These are phyloP conservation scores for Lanmaoa pseudosensibilis DNA, from an alignment of 768 basidiomycete species.

Conservation along the genomic window DNA sequence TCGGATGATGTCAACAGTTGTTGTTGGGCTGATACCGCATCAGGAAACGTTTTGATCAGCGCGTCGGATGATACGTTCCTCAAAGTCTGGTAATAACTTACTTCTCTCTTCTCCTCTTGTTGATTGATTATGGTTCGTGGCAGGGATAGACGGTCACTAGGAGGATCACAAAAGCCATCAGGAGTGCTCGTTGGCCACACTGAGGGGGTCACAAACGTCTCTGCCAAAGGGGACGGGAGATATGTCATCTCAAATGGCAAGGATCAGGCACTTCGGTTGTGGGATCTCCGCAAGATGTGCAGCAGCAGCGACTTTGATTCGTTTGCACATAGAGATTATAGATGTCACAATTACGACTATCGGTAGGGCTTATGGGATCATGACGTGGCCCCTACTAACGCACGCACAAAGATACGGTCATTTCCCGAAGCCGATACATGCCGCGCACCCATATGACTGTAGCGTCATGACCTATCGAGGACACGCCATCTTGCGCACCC, in stretches of 20 bases:
- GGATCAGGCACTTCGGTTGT: conserved; percentile 87
- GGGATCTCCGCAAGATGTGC: conserved; percentile 94
- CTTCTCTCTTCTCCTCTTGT: not conserved
- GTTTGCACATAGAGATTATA: conserved; percentile 51
- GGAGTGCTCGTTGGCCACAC: conserved; percentile 95
- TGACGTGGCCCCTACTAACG: conserved; percentile 9
- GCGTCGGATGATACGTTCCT: conserved; percentile 93
- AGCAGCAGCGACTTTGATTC: conserved; percentile 65
- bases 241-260: conserved; percentile 96
- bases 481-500: conserved; percentile 83
- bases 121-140: not conserved
- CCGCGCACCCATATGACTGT: conserved; percentile 83
- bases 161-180: conserved; percentile 66
- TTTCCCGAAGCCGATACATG: conserved; percentile 61
- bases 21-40: conserved; percentile 92
- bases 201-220: conserved; percentile 92
- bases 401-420: conserved; percentile 48
- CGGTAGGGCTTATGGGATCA: conserved; percentile 48
- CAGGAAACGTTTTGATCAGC: conserved; percentile 92
- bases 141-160: conserved; percentile 55
- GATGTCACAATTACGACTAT: conserved; percentile 72
- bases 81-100: conserved; percentile 82
- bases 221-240: conserved; percentile 94
- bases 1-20: conserved; percentile 91
- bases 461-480: conserved; percentile 96